A percentile compares a stretch with the other conserved stretches of the same genome.
These are phyloP conservation scores for Phaffomyces opuntiae DNA, from an alignment of 805 yeast genomes.

Conservation along the genomic window DNA sequence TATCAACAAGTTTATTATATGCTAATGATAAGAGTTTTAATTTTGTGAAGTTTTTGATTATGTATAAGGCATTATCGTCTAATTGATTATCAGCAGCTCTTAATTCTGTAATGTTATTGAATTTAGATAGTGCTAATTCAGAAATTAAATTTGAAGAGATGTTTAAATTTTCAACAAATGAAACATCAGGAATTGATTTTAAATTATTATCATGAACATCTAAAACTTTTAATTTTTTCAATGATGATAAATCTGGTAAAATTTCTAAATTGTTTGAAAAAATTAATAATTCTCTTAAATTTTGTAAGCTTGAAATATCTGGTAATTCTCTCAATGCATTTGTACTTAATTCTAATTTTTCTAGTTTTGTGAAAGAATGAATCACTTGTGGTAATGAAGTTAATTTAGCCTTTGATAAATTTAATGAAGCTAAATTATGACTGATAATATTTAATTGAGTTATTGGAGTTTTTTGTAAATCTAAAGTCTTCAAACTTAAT, in stretches of 20 bases:
- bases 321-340: conserved; percentile 81
- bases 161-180: conserved; percentile 44
- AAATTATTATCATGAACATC: conserved; percentile 85
- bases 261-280: conserved; percentile 68
- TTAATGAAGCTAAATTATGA: conserved; percentile 59
- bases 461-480: conserved; percentile 77
- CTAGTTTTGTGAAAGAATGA: conserved; percentile 57
- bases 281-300: conserved; percentile 59
- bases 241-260: conserved; percentile 59
- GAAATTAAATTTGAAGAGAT: conserved; percentile 58
- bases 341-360: conserved; percentile 67
- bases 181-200: conserved; percentile 48
- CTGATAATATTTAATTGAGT: conserved; percentile 56
- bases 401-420: conserved; percentile 75
- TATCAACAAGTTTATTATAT: conserved; percentile 77
- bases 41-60: conserved; percentile 50
- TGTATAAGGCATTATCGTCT: conserved; percentile 67
- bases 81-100: conserved; percentile 80
- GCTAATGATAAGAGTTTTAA: conserved; percentile 66
- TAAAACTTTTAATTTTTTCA: conserved; percentile 53
- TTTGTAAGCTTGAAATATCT: conserved; percentile 51
- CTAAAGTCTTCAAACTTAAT: conserved; percentile 57
- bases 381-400: conserved; percentile 64
- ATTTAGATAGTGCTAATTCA: conserved; percentile 32
- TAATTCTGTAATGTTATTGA: conserved; percentile 41